Percentiles rank a stretch among this genome's conserved stretches.
Evolutionary conservation across 2,329 filamentous ascomycete species (phyloP).

Genomic region (Calonectria ilicicola): DNA sequence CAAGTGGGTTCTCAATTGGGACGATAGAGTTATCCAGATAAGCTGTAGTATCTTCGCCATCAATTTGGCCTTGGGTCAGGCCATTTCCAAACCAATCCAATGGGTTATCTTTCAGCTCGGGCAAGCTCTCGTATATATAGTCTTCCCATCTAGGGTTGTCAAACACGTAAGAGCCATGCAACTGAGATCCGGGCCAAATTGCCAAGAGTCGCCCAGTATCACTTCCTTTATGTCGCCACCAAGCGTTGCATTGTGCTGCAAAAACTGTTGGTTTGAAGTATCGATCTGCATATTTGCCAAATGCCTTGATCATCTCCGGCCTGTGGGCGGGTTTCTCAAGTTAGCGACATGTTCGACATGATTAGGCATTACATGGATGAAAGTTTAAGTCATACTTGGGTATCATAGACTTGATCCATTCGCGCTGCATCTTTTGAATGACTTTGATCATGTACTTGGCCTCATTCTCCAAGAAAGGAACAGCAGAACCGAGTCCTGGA

Average conservation of each 20-base stretch:
- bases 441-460: conserved; percentile 13
- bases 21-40: not conserved
- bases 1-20: not conserved
- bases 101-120: not conserved
- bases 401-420: conserved; percentile 14
- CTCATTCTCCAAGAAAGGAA: conserved; percentile 13
- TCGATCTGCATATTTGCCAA: conserved; percentile 1
- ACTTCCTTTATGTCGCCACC: conserved; percentile 6
- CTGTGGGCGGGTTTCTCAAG: too few relatives aligned
- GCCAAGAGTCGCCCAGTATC: not conserved
- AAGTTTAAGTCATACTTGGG: conserved; percentile 11
- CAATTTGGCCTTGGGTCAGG: not conserved
- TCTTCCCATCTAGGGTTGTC: conserved; percentile 9
- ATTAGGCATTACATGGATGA: too few relatives aligned
- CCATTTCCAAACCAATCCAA: conserved; percentile 12
- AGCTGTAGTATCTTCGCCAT: not conserved
- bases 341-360: too few relatives aligned
- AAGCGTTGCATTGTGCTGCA: not conserved
- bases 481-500: not conserved
- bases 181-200: not conserved
- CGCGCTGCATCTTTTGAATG: conserved; percentile 10
- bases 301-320: not conserved
- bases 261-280: conserved; percentile 6
- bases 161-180: not conserved
- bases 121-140: not conserved